Evolutionary conservation across 1,284 basidiomycete genomes (phyloP).

Genomic region (Ceratobasidium sp.): DNA sequence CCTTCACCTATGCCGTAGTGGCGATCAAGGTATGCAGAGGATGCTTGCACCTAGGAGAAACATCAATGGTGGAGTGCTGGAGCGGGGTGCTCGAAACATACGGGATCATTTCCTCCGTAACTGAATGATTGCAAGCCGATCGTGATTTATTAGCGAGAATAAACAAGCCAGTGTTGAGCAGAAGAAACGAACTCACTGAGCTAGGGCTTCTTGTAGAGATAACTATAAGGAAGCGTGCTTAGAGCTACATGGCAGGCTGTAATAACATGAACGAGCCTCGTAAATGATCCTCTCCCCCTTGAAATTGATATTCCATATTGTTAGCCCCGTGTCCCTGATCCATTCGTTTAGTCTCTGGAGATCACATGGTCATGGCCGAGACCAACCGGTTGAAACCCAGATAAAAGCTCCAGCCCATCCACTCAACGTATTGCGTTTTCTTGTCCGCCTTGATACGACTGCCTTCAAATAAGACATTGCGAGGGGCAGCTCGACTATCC

Average conservation of each 20-base stretch:
- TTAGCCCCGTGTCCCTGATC: constrained; percentile 60
- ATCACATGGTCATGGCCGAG: too few relatives aligned
- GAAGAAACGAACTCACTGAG: constrained; percentile 42
- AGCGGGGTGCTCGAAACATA: not conserved
- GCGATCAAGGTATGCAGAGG: constrained; percentile 75
- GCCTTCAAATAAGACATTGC: constrained; percentile 70
- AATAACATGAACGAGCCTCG: constrained; percentile 60
- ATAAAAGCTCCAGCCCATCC: constrained; percentile 76
- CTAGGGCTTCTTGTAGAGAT: constrained; percentile 55
- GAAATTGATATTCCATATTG: constrained; percentile 76
- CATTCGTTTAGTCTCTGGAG: not conserved
- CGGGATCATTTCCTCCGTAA: constrained; percentile 69
- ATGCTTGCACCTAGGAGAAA: constrained; percentile 62
- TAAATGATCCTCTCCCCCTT: constrained; percentile 73
- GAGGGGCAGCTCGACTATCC: constrained; percentile 73
- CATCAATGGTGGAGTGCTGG: not conserved
- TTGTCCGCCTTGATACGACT: constrained; percentile 70
- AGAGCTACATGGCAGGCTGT: not conserved
- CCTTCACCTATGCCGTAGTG: constrained; percentile 71
- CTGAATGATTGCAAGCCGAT: constrained; percentile 53
- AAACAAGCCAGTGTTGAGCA: not conserved
- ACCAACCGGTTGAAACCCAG: constrained; percentile 71
- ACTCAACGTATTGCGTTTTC: constrained; percentile 68
- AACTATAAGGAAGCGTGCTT: constrained; percentile 58
- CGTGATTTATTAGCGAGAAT: not conserved